phyloP scores from a whole-genome alignment of 495 filamentous ascomycete genomes.

The Annulohypoxylon bovei region DNA sequence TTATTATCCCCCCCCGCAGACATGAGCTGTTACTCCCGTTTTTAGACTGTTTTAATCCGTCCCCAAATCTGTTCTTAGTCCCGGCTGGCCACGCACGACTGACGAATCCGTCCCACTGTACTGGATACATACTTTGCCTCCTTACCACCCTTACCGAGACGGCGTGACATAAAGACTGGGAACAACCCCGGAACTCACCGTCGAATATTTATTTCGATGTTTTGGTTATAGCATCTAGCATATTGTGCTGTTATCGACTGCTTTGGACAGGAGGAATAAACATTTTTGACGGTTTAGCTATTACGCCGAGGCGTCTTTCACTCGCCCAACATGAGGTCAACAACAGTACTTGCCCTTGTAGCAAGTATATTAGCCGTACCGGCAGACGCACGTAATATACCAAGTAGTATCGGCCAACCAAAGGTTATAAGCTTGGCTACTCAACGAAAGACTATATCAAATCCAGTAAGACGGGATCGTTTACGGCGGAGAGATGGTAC shows the following conservation, averaged over 20 bases:
- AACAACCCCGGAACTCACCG: constrained; percentile 5
- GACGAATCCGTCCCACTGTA: constrained; percentile 39
- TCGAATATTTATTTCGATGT: constrained; percentile 19
- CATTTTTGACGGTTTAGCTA: background rate
- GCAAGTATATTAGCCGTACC: constrained; percentile 30
- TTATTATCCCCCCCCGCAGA: constrained; percentile 11
- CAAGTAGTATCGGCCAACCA: constrained; percentile 41
- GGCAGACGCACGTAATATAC: constrained; percentile 44
- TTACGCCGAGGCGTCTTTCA: constrained; percentile 1
- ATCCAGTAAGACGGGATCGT: constrained; percentile 55
- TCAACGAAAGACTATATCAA: constrained; percentile 51
- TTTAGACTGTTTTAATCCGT: constrained; percentile 17
- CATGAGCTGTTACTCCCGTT: constrained; percentile 13
- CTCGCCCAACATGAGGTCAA: constrained; percentile 27
- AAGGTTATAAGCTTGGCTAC: constrained; percentile 61
- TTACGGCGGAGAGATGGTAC: constrained; percentile 54
- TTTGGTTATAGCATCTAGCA: constrained; percentile 33
- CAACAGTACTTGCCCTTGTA: constrained; percentile 29
- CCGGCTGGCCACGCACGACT: constrained; percentile 38
- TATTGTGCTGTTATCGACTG: constrained; percentile 11
- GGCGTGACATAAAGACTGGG: constrained; percentile 21
- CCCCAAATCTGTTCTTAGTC: constrained; percentile 16
- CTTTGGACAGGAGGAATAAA: constrained; percentile 26
- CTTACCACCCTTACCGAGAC: constrained; percentile 4
- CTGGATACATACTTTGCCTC: constrained; percentile 25